Percentiles rank a stretch among this genome's conserved stretches.
Conservation (phyloP, 192 early-diverging fungal genomes). For the Umbelopsis isabellina region DNA sequence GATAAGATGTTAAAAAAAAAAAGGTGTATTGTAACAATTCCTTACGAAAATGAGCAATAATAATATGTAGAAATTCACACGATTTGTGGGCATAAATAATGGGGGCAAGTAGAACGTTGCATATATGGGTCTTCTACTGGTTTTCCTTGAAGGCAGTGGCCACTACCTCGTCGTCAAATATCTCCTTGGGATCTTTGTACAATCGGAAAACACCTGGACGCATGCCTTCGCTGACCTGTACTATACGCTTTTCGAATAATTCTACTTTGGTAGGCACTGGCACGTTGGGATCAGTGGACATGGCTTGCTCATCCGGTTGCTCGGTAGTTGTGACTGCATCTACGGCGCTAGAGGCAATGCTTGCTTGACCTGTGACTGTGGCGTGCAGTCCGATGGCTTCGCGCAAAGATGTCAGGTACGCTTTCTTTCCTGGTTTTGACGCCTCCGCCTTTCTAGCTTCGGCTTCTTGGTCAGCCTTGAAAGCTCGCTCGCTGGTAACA, state of each 20-base stretch:
- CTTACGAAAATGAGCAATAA: too few relatives aligned
- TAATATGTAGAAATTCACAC: too few relatives aligned
- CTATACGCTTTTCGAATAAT: slow-evolving; percentile 33
- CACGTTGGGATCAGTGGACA: slow-evolving; percentile 26
- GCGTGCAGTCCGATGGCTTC: slow-evolving; percentile 26
- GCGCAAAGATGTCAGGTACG: slow-evolving; percentile 18
- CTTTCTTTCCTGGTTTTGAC: background rate
- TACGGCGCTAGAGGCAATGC: slow-evolving; percentile 23
- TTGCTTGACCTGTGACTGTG: slow-evolving; percentile 6
- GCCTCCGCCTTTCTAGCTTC: slow-evolving; percentile 1
- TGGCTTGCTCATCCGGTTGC: slow-evolving; percentile 26
- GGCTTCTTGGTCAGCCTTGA: slow-evolving; percentile 26
- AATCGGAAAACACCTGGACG: slow-evolving; percentile 28
- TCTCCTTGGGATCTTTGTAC: slow-evolving; percentile 11
- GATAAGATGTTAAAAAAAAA: too few relatives aligned
- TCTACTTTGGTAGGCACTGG: slow-evolving; percentile 29
- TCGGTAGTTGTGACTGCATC: slow-evolving; percentile 35
- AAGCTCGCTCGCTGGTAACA: slow-evolving; percentile 38
- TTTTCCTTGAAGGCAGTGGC: background rate
- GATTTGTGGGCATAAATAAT: too few relatives aligned
- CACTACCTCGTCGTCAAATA: slow-evolving; percentile 9
- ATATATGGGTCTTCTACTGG: background rate
- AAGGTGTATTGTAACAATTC: too few relatives aligned
- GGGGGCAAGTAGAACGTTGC: background rate
- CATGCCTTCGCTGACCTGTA: slow-evolving; percentile 24